These are phyloP conservation scores for Syncephalastrum monosporum DNA, from an alignment of 371 early-diverging fungal genomes.

Conservation along the genomic window DNA sequence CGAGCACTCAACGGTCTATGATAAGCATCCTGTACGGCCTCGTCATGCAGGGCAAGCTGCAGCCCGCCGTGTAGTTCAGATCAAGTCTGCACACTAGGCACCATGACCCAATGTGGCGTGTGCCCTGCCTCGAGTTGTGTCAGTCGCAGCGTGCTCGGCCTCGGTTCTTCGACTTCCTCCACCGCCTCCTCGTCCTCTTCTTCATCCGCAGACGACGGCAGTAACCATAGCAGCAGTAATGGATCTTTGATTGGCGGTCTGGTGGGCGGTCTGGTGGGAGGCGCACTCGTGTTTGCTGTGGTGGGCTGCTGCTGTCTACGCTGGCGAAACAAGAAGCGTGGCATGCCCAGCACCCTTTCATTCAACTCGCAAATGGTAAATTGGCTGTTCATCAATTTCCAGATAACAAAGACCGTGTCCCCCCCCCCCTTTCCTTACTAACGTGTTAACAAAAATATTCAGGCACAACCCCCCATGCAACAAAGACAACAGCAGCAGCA, in stretches of 20 bases:
- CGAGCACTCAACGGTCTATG: neutral
- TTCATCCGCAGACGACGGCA: neutral
- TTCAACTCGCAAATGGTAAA: neutral
- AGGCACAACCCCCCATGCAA: neutral
- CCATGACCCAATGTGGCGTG: slow-evolving; percentile 39
- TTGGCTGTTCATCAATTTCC: neutral
- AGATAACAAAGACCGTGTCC: neutral
- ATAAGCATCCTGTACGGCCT: slow-evolving; percentile 22
- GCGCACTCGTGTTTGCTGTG: slow-evolving; percentile 23
- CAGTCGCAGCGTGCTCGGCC: slow-evolving; percentile 21
- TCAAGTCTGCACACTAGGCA: slow-evolving; percentile 32
- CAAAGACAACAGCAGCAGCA: slow-evolving; percentile 1
- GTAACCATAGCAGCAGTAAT: slow-evolving; percentile 7
- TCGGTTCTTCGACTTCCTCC: slow-evolving; percentile 11
- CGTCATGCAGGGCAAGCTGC: slow-evolving; percentile 29
- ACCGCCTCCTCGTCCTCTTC: slow-evolving; percentile 1
- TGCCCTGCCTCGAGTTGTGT: slow-evolving; percentile 44
- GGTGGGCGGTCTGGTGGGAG: slow-evolving; percentile 44
- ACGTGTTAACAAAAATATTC: neutral
- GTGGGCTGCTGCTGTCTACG: slow-evolving; percentile 16
- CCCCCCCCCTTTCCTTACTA: too few relatives aligned
- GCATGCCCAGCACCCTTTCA: neutral
- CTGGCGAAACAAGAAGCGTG: slow-evolving; percentile 1
- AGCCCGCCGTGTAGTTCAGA: slow-evolving; percentile 25
- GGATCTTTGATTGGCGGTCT: slow-evolving; percentile 29